Evolutionary conservation across 1,284 basidiomycete genomes (phyloP), one percentile per base, ranked within the genome.

Genomic region (Bjerkandera adusta): DNA sequence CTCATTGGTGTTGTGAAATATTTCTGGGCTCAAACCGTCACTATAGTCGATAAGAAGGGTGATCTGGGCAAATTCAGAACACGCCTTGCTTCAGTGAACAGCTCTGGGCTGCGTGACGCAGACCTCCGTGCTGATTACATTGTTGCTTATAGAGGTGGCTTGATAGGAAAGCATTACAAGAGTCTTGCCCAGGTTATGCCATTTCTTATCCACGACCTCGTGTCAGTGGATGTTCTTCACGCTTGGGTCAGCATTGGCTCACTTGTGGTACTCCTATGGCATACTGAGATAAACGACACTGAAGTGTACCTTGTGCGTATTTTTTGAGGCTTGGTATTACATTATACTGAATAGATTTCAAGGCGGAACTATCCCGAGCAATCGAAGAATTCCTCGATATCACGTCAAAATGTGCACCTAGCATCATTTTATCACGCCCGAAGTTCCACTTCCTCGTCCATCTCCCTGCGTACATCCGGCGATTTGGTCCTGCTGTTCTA

Each of bases 1-100:
- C 59, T 69, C 1, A 57, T 70, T 0, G 63, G 67, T 1, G 34
- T 65, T 0, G 59, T 66, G 2, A 70, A 69, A 18, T 70, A 70
- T 20, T 61, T 62, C 25, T 69, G 66, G 66, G 57, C 49, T 0
- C 61, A 68, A 20, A 60, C 57, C 0, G 42, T 57, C 0, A 56
- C 32, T 21, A 39, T 60, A 3, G 38, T 66, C 0, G 48, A 60
- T 6, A 64, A 64, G 45, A 12, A 37, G 0, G 43, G 57, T 0
- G 8, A 45, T 0, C 48, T 63, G 1, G 20, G 38, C 3, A 13
- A 43, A 0, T 62, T 68, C 21, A 52, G 55, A 11, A 39, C 47
- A 0, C 52, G 52, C 1, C 52, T 68, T 1, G 36, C 45, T 5
- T 56, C 52, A 3, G 26, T 59, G 1, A n/a, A 34, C 3, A 10